Percentiles rank a stretch among this genome's conserved stretches.
These are phyloP conservation scores for Phyllosticta capitalensis DNA, from an alignment of 2,329 filamentous ascomycete species.

Conservation along the genomic window DNA sequence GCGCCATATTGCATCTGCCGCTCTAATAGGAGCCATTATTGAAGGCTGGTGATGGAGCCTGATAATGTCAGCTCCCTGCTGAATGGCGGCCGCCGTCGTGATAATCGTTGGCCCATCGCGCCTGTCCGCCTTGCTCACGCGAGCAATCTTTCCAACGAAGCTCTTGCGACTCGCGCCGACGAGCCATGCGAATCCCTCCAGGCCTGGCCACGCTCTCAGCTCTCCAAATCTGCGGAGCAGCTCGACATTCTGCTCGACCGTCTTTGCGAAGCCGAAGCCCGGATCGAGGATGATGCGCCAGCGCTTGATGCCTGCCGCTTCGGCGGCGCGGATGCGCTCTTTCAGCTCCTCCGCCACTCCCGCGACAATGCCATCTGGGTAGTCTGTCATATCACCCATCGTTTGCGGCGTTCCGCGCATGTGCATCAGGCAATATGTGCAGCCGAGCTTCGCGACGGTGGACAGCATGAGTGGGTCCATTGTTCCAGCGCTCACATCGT, in stretches of 20 bases:
- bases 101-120: conserved; percentile 80
- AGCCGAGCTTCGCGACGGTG: conserved; percentile 67
- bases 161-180: conserved; percentile 81
- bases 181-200: conserved; percentile 73
- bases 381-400: conserved; percentile 62
- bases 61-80: conserved; percentile 83
- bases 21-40: conserved; percentile 75
- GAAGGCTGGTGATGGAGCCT: conserved; percentile 83
- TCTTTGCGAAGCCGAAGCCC: conserved; percentile 90
- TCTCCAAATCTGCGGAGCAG: conserved; percentile 59
- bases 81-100: conserved; percentile 74
- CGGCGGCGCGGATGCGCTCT: conserved; percentile 61
- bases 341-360: conserved; percentile 60
- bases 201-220: conserved; percentile 40
- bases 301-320: conserved; percentile 70
- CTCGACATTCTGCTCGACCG: conserved; percentile 67
- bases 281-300: conserved; percentile 96
- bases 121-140: conserved; percentile 58
- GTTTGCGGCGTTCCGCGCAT: conserved; percentile 82
- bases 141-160: conserved; percentile 78
- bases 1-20: conserved; percentile 60
- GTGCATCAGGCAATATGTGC: conserved; percentile 71
- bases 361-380: conserved; percentile 57
- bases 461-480: conserved; percentile 75
- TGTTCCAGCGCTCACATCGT: conserved; percentile 79